Evolutionary conservation across 345 rosid genomes (phyloP).

Genomic region (Eucalyptus marginata): DNA sequence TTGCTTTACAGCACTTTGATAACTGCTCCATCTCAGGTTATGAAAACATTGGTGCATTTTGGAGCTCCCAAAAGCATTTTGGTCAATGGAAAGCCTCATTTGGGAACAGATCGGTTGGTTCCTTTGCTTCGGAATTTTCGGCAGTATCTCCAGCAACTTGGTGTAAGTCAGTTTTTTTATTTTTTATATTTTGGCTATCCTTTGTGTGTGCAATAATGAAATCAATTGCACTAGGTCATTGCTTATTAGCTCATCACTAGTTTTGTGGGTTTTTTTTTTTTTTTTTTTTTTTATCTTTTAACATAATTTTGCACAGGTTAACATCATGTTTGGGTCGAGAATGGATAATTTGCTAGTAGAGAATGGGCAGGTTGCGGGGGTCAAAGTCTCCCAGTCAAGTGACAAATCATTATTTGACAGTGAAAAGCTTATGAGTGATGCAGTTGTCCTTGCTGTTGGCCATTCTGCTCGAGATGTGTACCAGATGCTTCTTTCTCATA

Average conservation of each 20-base stretch:
- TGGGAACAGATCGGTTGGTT: conserved; percentile 85
- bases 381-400: conserved; percentile 51
- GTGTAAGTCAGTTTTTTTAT: conserved; percentile 41
- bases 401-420: conserved; percentile 14
- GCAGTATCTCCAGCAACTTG: conserved; percentile 57
- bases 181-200: background rate
- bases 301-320: conserved; percentile 31
- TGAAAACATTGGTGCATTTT: conserved; percentile 87
- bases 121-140: conserved; percentile 81
- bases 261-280: background rate
- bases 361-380: conserved; percentile 56
- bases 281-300: background rate
- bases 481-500: conserved; percentile 85
- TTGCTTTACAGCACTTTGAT: background rate
- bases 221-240: background rate
- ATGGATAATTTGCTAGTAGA: conserved; percentile 72
- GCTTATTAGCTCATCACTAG: background rate
- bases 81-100: conserved; percentile 91
- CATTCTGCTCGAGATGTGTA: conserved; percentile 96
- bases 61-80: conserved; percentile 80
- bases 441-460: conserved; percentile 86
- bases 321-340: conserved; percentile 69
- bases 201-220: background rate
- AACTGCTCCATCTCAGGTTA: conserved; percentile 31
- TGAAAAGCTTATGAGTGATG: conserved; percentile 43